Base-by-base conservation (phyloP, 176 grass and related monocot species). In the Poa annua region DNA sequence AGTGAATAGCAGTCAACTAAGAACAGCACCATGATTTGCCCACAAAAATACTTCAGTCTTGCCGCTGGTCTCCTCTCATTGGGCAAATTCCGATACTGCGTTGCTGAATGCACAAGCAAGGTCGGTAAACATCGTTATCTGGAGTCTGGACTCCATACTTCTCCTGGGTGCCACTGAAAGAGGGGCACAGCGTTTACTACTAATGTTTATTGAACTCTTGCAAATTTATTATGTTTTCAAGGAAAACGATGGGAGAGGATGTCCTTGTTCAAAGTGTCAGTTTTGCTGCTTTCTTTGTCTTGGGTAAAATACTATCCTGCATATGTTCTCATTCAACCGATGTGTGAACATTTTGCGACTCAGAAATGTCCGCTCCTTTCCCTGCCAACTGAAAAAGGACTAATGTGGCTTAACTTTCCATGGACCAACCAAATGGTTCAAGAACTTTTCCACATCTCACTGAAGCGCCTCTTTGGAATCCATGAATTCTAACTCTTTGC, bases 1-100 rank as follows among this genome's bases (percentile, higher is more conserved):
- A 38, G 66, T 74, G 81, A 78, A 66, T 36, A 83, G 35, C 79
- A 51, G 74, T 86, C 84, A 86, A 86, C 67, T 33, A 74, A 78
- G 11, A 61, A 41, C 13, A 50, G 79, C 66, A 83, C 10, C 48
- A 66, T 67, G 79, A 35, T 29, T 74, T 82, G 45, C 48, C 42
- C 44, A 83, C 56, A 13, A 78, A 82, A 71, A 17, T 12, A 52
- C 53, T 24, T 48, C 17, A 86, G 51, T 80, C 34, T 72, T 65
- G 75, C 52, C 25, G 12, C 36, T 70, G 60, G 81, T 85, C 62
- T 66, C 54, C 22, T 85, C 56, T 83, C 49, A 50, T 74, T 22
- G 11, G 76, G 80, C 48, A 60, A 83, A 74, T 50, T 83, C 79
- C 59, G 42, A 73, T 72, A 65, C 8, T 21, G n/a, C 20, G 66